phyloP scores from a whole-genome alignment of 768 basidiomycete species.

The Leccinum aurantiacum region DNA sequence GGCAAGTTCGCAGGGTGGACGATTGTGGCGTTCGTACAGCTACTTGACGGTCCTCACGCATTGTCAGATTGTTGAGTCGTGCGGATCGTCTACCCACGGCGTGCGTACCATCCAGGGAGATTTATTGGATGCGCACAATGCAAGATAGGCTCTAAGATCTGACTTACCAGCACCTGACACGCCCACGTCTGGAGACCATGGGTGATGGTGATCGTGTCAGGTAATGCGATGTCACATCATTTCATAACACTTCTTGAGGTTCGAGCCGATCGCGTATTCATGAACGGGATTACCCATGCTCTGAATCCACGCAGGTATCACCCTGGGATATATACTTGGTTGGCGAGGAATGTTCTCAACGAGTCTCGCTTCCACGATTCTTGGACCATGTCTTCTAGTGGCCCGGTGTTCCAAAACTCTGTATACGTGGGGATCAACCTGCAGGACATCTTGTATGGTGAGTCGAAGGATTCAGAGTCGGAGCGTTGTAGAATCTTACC shows the following conservation, averaged over 20 bases:
- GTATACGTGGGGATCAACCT: constrained; percentile 28
- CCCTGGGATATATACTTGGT: constrained; percentile 11
- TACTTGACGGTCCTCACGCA: not conserved
- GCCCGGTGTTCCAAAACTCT: constrained; percentile 20
- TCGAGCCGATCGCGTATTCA: not conserved
- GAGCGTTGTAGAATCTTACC: not conserved
- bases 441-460: constrained; percentile 28
- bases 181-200: not conserved
- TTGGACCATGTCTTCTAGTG: constrained; percentile 20
- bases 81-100: not conserved
- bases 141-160: not conserved
- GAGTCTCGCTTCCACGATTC: not conserved
- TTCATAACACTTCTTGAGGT: not conserved
- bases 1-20: not conserved
- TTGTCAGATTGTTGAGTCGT: not conserved
- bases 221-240: not conserved
- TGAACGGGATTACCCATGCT: not conserved
- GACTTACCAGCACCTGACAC: not conserved
- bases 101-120: not conserved
- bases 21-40: not conserved
- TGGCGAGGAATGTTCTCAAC: not conserved
- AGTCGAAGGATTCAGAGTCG: not conserved
- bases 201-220: not conserved
- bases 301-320: not conserved
- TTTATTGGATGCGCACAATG: not conserved